These are phyloP conservation scores for Nadsonia starkeyi-henricii DNA, from an alignment of 1,139 yeast genomes.

Conservation along the genomic window DNA sequence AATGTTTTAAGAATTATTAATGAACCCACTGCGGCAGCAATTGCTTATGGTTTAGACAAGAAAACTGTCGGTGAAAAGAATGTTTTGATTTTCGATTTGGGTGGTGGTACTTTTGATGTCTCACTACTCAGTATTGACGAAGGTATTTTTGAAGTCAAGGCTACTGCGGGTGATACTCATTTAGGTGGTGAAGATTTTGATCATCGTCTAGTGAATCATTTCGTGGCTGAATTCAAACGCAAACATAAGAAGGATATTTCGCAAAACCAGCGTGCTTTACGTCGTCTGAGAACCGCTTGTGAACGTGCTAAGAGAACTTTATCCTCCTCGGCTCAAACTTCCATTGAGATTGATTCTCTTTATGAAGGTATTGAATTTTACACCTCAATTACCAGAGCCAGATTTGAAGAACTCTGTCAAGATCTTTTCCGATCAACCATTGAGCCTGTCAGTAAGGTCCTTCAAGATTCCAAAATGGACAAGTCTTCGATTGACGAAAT, in stretches of 20 bases:
- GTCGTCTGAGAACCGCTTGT: slow-evolving; percentile 98
- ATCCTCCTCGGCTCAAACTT: slow-evolving; percentile 92
- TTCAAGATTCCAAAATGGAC: slow-evolving; percentile 85
- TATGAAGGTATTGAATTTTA: slow-evolving; percentile 95
- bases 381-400: slow-evolving; percentile 95
- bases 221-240: slow-evolving; percentile 91
- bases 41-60: slow-evolving; percentile 94
- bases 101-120: slow-evolving; percentile 99
- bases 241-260: slow-evolving; percentile 91
- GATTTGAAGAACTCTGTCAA: slow-evolving; percentile 95
- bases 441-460: slow-evolving; percentile 96
- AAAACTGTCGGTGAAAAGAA: slow-evolving; percentile 79
- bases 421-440: slow-evolving; percentile 92
- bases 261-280: slow-evolving; percentile 85
- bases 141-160: slow-evolving; percentile 98
- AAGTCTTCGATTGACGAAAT: slow-evolving; percentile 87
- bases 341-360: slow-evolving; percentile 92
- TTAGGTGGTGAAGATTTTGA: slow-evolving; percentile 99
- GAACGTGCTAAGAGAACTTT: slow-evolving; percentile 99
- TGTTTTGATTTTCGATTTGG: slow-evolving; percentile 84
- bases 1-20: slow-evolving; percentile 87
- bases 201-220: slow-evolving; percentile 88
- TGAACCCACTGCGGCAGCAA: slow-evolving; percentile 96
- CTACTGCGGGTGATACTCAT: slow-evolving; percentile 99
- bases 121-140: slow-evolving; percentile 93